These are phyloP conservation scores for Penicillium fuscoglaucum DNA, from an alignment of 2,329 filamentous ascomycete genomes.

Conservation along the genomic window DNA sequence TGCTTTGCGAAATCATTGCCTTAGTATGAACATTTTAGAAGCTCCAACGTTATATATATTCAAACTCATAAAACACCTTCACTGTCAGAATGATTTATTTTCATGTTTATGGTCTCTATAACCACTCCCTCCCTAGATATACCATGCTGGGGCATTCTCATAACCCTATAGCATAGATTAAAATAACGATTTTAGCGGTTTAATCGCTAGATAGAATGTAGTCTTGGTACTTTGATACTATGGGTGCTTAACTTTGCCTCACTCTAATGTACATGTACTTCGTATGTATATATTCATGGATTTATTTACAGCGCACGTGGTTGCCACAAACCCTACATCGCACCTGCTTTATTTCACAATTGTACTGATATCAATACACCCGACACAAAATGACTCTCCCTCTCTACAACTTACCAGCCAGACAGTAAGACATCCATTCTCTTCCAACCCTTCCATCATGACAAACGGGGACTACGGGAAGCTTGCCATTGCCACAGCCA, in stretches of 20 bases:
- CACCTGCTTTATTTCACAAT: not conserved
- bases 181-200: too few species aligned
- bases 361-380: not conserved
- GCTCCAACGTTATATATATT: not conserved
- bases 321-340: not conserved
- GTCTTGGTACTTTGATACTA: too few species aligned
- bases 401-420: not conserved
- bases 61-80: not conserved
- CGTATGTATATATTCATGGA: not conserved
- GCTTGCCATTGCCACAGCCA: constrained; percentile 30
- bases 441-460: not conserved
- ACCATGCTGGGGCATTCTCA: not conserved
- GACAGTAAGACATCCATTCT: not conserved
- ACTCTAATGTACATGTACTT: too few species aligned
- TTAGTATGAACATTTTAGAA: not conserved
- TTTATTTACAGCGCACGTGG: not conserved
- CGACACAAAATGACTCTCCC: not conserved
- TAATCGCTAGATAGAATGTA: not conserved
- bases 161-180: not conserved
- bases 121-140: not conserved
- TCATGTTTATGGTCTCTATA: not conserved
- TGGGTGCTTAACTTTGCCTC: not conserved
- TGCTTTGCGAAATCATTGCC: not conserved
- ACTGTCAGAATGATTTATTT: not conserved
- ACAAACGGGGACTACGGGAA: constrained; percentile 23